Evolutionary conservation across 352 stramenopile species (phyloP), one percentile per base, ranked within the genome.

Genomic region (Pythium angustatum): DNA sequence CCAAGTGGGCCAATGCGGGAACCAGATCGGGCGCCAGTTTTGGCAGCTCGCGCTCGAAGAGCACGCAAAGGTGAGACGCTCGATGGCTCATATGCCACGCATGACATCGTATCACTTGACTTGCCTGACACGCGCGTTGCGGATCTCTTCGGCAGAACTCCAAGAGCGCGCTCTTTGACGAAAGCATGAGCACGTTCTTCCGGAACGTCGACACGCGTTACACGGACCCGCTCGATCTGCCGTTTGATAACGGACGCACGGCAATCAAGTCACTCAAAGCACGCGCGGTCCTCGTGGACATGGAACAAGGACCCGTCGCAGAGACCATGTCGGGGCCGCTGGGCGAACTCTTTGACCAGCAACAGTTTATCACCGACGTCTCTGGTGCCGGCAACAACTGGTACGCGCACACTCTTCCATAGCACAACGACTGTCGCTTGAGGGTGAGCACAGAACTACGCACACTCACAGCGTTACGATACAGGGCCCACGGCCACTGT

Each of bases 1-100:
- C 48, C 92, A 98, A 71, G 90, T 98, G 24, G 93, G 93, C 24
- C 93, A 98, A 79, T 98, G 90, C 74, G 93, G 93, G 54, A 98
- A 98, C 78, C 93, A 98, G 77, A 96, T 98, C 62, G 93, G 93
- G 4, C 76, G 84, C 9, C 76, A 90, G 73, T 98, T 98, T 78
- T 98, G 93, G 93, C 76, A 95, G 65, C 71, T 95, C 48, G 86
- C 85, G 24, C 79, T 98, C 38, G 77, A 90, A 48, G 93, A 98
- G 71, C 93, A 98, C 77, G 90, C 88, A 19, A 75, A 85, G 65
- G 78, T 85, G 57, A 26, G 49, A n/a, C n/a, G n/a, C n/a, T n/a
- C n/a, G n/a, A n/a, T n/a, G n/a, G n/a, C n/a, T n/a, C n/a, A n/a
- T n/a, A n/a, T n/a, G n/a, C n/a, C n/a, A n/a, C n/a, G n/a, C n/a